Evolutionary conservation across 169 alveolate species (phyloP), one percentile per base, ranked within the genome.

Genomic region (Sarcocystis neurona): DNA sequence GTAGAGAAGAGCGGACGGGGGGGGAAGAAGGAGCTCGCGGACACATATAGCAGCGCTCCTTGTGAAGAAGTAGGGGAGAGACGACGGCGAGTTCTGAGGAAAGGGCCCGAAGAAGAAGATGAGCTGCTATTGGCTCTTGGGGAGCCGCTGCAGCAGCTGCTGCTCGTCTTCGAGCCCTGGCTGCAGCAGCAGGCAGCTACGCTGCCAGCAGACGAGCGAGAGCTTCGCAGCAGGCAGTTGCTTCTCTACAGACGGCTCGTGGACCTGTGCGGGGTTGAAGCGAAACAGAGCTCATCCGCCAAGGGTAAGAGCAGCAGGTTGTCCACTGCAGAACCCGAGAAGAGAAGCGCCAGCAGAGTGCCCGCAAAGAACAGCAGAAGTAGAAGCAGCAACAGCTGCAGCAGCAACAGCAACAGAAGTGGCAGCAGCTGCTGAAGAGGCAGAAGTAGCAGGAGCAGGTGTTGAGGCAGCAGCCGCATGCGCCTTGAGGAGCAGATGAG

Each of bases 401-500:
- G n/a, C n/a, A n/a, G n/a, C n/a, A n/a, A n/a, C n/a, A n/a, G n/a
- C n/a, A n/a, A n/a, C n/a, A n/a, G n/a, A n/a, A n/a, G n/a, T n/a
- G n/a, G n/a, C n/a, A n/a, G n/a, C n/a, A n/a, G n/a, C n/a, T 85
- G 8, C 84, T 85, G 63, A 68, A 70, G 90, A 46, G 85, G 18
- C 47, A 85, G 0, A 41, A 37, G 44, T 85, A 70, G 6, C 90
- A 74, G 63, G 77, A 74, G 15, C 78, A 70, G 47, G 32, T 85
- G 90, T 68, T 77, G 44, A 74, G 47, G 43, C 60, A 85, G 90
- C 72, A n/a, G n/a, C n/a, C n/a, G n/a, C n/a, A n/a, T n/a, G n/a
- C n/a, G n/a, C n/a, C n/a, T n/a, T n/a, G n/a, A n/a, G n/a, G n/a
- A n/a, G n/a, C n/a, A n/a, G n/a, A n/a, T n/a, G n/a, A n/a, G n/a